These are phyloP conservation scores for Sequoia sempervirens DNA, from an alignment of 75 land plant species.

Conservation along the genomic window DNA sequence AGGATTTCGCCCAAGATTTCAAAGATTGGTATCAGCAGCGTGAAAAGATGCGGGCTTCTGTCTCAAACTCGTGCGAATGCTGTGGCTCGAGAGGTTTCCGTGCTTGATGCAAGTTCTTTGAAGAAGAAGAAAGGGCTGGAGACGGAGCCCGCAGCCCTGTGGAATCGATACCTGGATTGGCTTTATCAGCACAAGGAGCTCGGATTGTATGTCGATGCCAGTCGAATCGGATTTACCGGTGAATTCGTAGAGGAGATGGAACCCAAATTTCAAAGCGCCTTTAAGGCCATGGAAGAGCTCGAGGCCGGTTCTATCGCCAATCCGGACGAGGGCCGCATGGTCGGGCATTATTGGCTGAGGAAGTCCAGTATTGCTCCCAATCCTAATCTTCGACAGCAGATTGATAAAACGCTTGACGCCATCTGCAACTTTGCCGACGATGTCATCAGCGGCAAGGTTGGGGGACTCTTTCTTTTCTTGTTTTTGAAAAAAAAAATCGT, in stretches of 20 bases:
- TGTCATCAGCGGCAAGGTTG: conserved; percentile 81
- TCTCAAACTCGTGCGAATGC: conserved; percentile 3
- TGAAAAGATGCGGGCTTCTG: background rate
- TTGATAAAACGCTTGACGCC: conserved; percentile 56
- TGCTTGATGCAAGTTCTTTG: background rate
- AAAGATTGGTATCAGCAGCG: background rate
- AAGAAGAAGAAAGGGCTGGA: conserved; percentile 35
- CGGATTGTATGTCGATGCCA: conserved; percentile 80
- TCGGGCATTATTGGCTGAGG: conserved; percentile 95
- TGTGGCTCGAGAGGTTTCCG: conserved; percentile 15
- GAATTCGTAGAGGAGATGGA: conserved; percentile 78
- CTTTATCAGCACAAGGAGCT: conserved; percentile 97
- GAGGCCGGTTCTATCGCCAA: conserved; percentile 91
- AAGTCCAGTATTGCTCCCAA: conserved; percentile 69
- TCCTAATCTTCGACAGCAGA: conserved; percentile 48
- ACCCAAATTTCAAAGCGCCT: conserved; percentile 65
- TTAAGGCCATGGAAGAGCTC: conserved; percentile 68
- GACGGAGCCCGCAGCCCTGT: conserved; percentile 65
- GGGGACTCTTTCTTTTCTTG: background rate
- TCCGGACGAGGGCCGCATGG: conserved; percentile 92
- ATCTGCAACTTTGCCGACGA: conserved; percentile 68
- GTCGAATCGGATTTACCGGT: conserved; percentile 78
- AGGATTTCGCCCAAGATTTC: background rate
- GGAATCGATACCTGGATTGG: conserved; percentile 86
- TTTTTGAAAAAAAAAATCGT: background rate